Percentiles rank a stretch among this genome's conserved stretches.
phyloP scores from a whole-genome alignment of 1,139 yeast genomes.

The Kurtzmaniella quercitrusa region DNA sequence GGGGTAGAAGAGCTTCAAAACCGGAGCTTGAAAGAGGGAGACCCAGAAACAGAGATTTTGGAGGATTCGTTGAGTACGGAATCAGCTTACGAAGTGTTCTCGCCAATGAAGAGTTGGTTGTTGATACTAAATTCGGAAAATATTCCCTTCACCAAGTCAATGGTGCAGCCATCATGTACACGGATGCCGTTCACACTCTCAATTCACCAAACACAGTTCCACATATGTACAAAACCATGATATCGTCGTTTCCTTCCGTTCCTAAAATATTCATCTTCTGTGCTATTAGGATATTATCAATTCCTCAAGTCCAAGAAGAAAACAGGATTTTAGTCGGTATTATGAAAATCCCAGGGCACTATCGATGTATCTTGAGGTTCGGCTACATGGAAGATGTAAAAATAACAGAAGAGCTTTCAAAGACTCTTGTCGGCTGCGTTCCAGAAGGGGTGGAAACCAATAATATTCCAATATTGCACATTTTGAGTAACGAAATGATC shows the following conservation, averaged over 20 bases:
- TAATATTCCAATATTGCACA: slow-evolving; percentile 25
- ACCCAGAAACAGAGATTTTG: neutral
- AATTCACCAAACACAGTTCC: slow-evolving; percentile 43
- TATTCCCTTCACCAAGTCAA: slow-evolving; percentile 20
- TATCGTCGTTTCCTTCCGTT: slow-evolving; percentile 35
- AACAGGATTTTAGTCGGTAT: slow-evolving; percentile 36
- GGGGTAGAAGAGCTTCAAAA: neutral
- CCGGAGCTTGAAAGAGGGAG: neutral
- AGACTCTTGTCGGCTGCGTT: slow-evolving; percentile 22
- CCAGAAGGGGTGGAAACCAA: slow-evolving; percentile 13
- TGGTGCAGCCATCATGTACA: slow-evolving; percentile 41
- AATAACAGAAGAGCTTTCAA: slow-evolving; percentile 22
- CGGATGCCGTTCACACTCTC: slow-evolving; percentile 26
- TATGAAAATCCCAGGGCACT: slow-evolving; percentile 40
- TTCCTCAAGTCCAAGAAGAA: slow-evolving; percentile 34
- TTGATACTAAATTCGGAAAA: slow-evolving; percentile 20
- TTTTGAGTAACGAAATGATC: slow-evolving; percentile 34
- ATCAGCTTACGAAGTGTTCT: slow-evolving; percentile 1
- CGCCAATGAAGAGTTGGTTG: slow-evolving; percentile 6
- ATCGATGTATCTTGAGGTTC: slow-evolving; percentile 40
- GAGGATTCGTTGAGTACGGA: slow-evolving; percentile 1
- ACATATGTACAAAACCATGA: slow-evolving; percentile 28
- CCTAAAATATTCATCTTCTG: slow-evolving; percentile 41
- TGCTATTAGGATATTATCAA: slow-evolving; percentile 35
- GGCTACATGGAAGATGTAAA: slow-evolving; percentile 43